phyloP scores from a whole-genome alignment of 1,284 basidiomycete genomes.

The Malassezia equina region DNA sequence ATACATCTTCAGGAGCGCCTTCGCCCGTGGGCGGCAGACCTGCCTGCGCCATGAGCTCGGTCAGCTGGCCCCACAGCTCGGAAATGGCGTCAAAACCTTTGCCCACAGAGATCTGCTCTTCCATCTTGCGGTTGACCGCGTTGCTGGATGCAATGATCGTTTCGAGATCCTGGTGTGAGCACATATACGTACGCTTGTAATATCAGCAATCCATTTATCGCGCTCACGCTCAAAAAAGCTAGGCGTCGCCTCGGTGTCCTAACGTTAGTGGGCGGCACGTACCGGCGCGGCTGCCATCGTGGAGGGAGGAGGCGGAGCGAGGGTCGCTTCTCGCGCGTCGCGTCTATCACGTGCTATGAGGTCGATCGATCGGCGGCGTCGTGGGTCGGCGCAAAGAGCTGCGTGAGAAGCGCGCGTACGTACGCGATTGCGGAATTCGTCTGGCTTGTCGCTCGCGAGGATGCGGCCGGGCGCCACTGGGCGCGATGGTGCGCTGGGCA shows the following conservation, averaged over 20 bases:
- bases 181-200: slow-evolving; percentile 54
- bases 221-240: slow-evolving; percentile 67
- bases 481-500: not conserved
- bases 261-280: no score
- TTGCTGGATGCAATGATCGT: slow-evolving; percentile 75
- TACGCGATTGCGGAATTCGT: slow-evolving; percentile 33
- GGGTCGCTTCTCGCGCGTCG: not conserved
- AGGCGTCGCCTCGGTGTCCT: not conserved
- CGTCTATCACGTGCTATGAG: slow-evolving; percentile 9
- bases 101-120: slow-evolving; percentile 82
- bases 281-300: not conserved
- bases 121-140: slow-evolving; percentile 77
- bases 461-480: slow-evolving; percentile 18
- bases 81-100: slow-evolving; percentile 85
- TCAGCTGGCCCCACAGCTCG: slow-evolving; percentile 71
- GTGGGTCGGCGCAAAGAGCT: slow-evolving; percentile 5
- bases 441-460: slow-evolving; percentile 25
- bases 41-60: slow-evolving; percentile 58
- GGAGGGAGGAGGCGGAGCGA: not conserved
- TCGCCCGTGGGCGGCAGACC: slow-evolving; percentile 23
- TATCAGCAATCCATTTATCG: slow-evolving; percentile 61
- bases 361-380: no score
- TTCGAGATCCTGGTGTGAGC: slow-evolving; percentile 65
- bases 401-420: not conserved
- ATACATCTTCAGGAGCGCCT: not conserved